Conservation (phyloP, 371 early-diverging fungal genomes). For the Apophysomyces trapeziformis region DNA sequence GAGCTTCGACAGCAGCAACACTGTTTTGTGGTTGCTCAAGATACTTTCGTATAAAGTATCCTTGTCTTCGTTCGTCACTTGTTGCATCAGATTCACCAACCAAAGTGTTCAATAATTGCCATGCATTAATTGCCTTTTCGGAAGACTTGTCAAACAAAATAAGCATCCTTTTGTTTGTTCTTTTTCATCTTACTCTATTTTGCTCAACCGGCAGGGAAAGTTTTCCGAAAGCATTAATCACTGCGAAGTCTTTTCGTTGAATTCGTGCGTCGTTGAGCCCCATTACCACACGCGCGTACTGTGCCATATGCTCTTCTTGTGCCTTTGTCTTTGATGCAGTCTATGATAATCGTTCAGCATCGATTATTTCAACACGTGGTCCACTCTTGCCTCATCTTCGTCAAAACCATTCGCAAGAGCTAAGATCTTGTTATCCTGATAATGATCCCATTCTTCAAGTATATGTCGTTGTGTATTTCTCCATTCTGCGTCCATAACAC, state of each 20-base stretch:
- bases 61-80: neutral
- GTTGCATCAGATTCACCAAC: slow-evolving; percentile 6
- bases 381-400: neutral
- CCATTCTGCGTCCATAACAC: slow-evolving; percentile 16
- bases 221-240: slow-evolving; percentile 16
- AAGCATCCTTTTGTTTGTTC: neutral
- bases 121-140: slow-evolving; percentile 13
- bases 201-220: slow-evolving; percentile 15
- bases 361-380: neutral
- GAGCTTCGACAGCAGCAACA: neutral
- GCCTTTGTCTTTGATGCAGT: neutral
- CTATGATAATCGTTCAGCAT: neutral
- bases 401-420: slow-evolving; percentile 8
- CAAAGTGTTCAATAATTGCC: slow-evolving; percentile 16
- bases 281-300: slow-evolving; percentile 17
- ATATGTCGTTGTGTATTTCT: slow-evolving; percentile 16
- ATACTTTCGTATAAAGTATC: neutral
- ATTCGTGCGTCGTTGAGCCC: slow-evolving; percentile 24
- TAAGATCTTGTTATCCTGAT: slow-evolving; percentile 14
- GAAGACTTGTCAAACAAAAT: slow-evolving; percentile 5
- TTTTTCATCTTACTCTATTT: slow-evolving; percentile 1
- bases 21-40: neutral
- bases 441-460: slow-evolving; percentile 27
- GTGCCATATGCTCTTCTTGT: slow-evolving; percentile 14
- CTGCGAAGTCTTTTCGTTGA: slow-evolving; percentile 6